Base-by-base conservation (phyloP, 768 basidiomycete species). In the Naganishia friedmannii region DNA sequence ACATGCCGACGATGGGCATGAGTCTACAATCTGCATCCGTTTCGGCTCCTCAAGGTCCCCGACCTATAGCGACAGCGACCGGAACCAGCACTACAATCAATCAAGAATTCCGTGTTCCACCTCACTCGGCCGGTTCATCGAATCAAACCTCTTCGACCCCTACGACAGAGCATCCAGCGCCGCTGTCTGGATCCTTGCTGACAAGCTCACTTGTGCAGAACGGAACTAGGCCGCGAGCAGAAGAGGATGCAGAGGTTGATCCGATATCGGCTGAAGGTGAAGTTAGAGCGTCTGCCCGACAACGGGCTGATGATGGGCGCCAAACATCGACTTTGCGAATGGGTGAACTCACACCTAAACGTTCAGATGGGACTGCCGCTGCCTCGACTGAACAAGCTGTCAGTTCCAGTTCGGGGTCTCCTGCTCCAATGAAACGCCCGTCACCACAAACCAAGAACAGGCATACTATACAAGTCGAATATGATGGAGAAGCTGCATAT, bases 381-480 rank as follows among this genome's bases (percentile, higher is more conserved):
- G 42, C 15, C 15, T 28, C 23, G 32, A n/a, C 8, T 31, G 67
- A 46, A 29, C 39, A 37, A 9, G 32, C 9, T 9, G 31, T 10
- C 34, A 56, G 53, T 34, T 39, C 54, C 9, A 45, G 45, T 19
- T 57, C 68, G 8, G 21, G 42, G 6, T 26, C 68, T 28, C 58
- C 68, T n/a, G 32, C 32, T 5, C 58, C 67, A 7, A 69, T 60
- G 23, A 65, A 70, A 57, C 70, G 73, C 19, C 69, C 79, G 17
- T 74, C 76, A 70, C 75, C 77, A 26, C 60, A 63, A 26, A 79
- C 77, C 72, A 77, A 84, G 66, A 88, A 90, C 80, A 84, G 93
- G 58, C 93, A 98, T 81, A 98, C 96, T 12, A 91, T 98, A 56
- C 96, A 98, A 80, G 90, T 98, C 70, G 96, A 99, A 81, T 98